Conservation (phyloP, 2,329 filamentous ascomycete species). For the Dothistroma septosporum region DNA sequence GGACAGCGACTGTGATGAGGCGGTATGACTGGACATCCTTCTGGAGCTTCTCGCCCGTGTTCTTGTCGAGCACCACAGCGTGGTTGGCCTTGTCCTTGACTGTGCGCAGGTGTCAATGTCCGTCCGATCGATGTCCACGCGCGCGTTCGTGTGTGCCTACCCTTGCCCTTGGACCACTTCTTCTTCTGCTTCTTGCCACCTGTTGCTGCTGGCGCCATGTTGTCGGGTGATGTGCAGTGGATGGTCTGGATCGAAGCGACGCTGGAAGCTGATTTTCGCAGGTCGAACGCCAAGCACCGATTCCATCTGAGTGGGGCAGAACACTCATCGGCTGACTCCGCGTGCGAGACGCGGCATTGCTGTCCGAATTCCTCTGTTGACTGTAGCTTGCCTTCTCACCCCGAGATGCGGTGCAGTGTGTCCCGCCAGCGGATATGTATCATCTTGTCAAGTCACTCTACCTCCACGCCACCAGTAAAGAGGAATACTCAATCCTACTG, state of each 20-base stretch:
- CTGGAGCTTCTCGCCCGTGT: conserved; percentile 95
- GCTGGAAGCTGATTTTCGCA: conserved; percentile 5
- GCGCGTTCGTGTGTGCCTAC: conserved; percentile 22
- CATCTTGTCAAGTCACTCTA: conserved; percentile 94
- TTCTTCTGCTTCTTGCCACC: conserved; percentile 79
- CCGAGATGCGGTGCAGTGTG: conserved; percentile 5
- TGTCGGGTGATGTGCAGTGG: conserved; percentile 15
- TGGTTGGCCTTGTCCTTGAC: conserved; percentile 99
- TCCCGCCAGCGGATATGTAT: conserved; percentile 61
- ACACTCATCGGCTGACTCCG: too few species aligned
- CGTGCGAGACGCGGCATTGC: too few species aligned
- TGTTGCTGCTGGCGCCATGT: conserved; percentile 45
- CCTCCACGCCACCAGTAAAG: conserved; percentile 92
- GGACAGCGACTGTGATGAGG: conserved; percentile 95
- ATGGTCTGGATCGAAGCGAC: conserved; percentile 9
- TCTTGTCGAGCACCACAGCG: conserved; percentile 98
- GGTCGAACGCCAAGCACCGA: background rate
- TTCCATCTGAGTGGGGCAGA: too few species aligned
- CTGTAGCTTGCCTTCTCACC: background rate
- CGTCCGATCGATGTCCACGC: background rate
- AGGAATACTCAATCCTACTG: conserved; percentile 98
- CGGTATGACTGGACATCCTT: conserved; percentile 99
- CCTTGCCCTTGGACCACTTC: conserved; percentile 65
- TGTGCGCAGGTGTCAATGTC: conserved; percentile 43
- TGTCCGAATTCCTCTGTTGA: too few species aligned